Base-by-base conservation (phyloP, 805 yeast genomes). In the Candida koratica region DNA sequence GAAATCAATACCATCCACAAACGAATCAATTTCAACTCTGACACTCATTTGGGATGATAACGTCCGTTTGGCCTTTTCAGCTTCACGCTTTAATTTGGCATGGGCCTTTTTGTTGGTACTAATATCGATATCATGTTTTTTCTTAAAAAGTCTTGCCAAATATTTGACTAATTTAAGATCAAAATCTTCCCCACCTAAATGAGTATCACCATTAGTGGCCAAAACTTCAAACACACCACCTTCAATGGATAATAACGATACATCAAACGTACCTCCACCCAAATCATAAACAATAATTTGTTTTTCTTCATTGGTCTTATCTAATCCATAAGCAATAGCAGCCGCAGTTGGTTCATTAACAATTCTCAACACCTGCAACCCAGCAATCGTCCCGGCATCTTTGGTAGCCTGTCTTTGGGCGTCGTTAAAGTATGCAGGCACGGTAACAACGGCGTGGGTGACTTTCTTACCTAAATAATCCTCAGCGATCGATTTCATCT, bases 321-420 rank as follows among this genome's bases (percentile, higher is more conserved):
- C 71, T 45, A 65, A 63, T 24, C 71, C 71, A 48, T 65, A 65
- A 22, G 71, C 71, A 86, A 81, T 85, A 62, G 88, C 85, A 64
- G 84, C 87, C 41, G 86, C 87, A 45, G 87, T 54, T 42, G 97
- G 96, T 74, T 88, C 97, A 71, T 88, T 88, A 57, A 89, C 88
- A 64, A 88, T 88, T 73, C 97, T 81, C 65, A 85, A 75, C 44
- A 88, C 96, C 67, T 88, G 88, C 63, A 88, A 75, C 58, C 97
- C 97, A 41, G 96, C 94, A 76, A 88, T 89, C 51, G 83, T 72
- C 75, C 96, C 97, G 43, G 97, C 96, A 66, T 88, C 96, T 75
- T 88, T 89, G 57, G 97, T 88, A 44, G 96, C 97, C 71, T 89
- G 96, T 75, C 96, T 85, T 72, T 89, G 97, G 38, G 97, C 87